Percentiles rank a stretch among this genome's conserved stretches.
These are phyloP conservation scores for Ceratocystis huliohia DNA, from an alignment of 2,329 filamentous ascomycete genomes.

Conservation along the genomic window DNA sequence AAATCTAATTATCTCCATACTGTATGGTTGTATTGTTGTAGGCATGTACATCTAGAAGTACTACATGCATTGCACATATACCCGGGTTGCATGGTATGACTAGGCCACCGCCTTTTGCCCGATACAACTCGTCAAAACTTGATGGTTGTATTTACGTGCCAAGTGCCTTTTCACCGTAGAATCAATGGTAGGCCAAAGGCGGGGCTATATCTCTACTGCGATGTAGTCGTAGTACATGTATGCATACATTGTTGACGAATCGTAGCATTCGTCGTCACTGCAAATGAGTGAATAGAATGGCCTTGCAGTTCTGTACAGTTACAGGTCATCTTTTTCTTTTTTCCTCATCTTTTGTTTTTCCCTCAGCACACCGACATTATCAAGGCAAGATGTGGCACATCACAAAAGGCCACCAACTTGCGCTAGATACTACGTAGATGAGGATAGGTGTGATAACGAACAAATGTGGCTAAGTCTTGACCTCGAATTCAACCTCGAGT, in stretches of 20 bases:
- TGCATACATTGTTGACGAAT: neutral
- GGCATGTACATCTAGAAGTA: neutral
- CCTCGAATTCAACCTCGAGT: neutral
- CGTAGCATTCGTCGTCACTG: neutral
- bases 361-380: slow-evolving; percentile 1
- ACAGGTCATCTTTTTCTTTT: neutral
- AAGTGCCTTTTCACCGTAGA: neutral
- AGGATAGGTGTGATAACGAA: neutral
- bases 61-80: neutral
- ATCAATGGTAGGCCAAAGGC: neutral
- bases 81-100: neutral
- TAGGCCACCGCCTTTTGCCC: slow-evolving; percentile 7
- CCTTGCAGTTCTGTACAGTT: neutral
- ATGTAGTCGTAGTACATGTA: neutral
- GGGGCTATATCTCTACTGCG: neutral
- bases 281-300: neutral
- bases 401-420: neutral
- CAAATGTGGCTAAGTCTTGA: neutral
- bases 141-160: neutral
- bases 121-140: neutral
- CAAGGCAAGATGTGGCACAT: neutral
- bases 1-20: neutral
- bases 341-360: no score
- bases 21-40: neutral
- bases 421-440: neutral